A percentile compares a stretch with the other conserved stretches of the same genome.
phyloP scores from a whole-genome alignment of 163 green algal species.

The Coccomyxa subellipsoidea region DNA sequence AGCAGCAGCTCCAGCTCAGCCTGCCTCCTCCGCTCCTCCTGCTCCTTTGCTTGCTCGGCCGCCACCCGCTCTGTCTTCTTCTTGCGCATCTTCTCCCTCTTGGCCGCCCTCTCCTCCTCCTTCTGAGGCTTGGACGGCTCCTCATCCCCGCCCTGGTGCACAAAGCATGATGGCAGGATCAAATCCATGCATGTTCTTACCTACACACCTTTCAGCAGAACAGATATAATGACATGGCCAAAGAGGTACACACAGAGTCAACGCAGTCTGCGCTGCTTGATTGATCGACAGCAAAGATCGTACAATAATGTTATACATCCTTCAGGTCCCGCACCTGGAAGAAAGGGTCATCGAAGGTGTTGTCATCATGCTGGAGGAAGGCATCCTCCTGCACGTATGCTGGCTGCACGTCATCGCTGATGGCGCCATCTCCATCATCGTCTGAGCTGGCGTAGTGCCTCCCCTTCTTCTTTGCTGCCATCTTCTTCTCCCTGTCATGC shows the following conservation, averaged over 20 bases:
- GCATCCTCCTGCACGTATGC: conserved; percentile 32
- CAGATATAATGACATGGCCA: no score
- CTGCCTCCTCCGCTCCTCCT: conserved; percentile 39
- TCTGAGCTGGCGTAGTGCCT: conserved; percentile 20
- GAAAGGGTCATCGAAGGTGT: conserved; percentile 87
- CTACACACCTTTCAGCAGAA: no score
- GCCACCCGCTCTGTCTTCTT: background rate
- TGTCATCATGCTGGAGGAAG: conserved; percentile 62
- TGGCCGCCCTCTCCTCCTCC: conserved; percentile 14
- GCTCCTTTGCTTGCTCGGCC: conserved; percentile 9
- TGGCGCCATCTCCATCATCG: conserved; percentile 46
- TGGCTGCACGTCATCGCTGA: conserved; percentile 5
- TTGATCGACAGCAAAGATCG: no score
- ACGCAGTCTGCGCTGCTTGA: no score
- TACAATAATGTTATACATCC: no score
- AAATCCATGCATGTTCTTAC: no score
- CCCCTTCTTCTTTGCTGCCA: conserved; percentile 25
- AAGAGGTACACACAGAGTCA: no score
- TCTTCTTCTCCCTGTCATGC: conserved; percentile 43
- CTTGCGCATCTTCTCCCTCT: conserved; percentile 13
- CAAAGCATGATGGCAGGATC: background rate
- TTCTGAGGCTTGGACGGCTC: background rate
- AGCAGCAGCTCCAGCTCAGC: conserved; percentile 75
- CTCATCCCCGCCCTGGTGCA: background rate
- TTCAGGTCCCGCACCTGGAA: conserved; percentile 65